Base-by-base conservation (phyloP, 2,329 filamentous ascomycete genomes). In the Colletotrichum liaoningense region DNA sequence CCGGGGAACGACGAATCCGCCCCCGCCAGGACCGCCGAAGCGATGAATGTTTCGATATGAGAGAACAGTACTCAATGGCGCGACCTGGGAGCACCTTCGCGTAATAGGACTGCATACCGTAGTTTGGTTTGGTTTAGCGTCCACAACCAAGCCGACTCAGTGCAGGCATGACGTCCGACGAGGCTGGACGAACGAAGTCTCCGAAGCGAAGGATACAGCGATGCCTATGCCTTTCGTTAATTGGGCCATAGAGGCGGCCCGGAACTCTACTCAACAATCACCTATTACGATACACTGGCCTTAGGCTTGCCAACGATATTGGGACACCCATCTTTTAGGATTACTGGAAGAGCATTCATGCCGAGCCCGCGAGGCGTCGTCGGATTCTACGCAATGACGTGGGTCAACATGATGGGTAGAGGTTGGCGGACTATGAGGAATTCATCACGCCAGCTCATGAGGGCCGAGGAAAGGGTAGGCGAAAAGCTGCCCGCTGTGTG, bases 1-100 rank as follows among this genome's bases (percentile, higher is more conserved):
- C 11, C 81, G 82, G 11, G 87, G 87, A 4, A 85, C 80, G 24
- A 84, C 86, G 56, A 80, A 87, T 3, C 76, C 82, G 52, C 80
- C 80, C 5, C 77, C 74, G 28, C 66, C 63, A 4, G 46, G 63
- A 4, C 72, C 72, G 26, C 72, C 72, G 57, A 74, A 74, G 69
- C 68, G 68, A 78, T 78, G 72, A 78, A 74, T 35, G 6, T 14
- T 9, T 16, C 35, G 26, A 9, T 8, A 4, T 8, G 7, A 19
- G 54, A 28, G 26, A 56, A 1, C 52, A 8, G 19, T 55, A 22
- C n/a, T 3, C 24, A 26, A 26, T 33, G 30, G 7, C 8, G 30
- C 8, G 30, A 11, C 1, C 8, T 4, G 3, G 2, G 8, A 33
- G 8, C 9, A 33, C n/a, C n/a, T n/a, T n/a, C n/a, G n/a, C n/a